Evolutionary conservation across 1,139 yeast species (phyloP).

Genomic region (Blastobotrys aristatus): DNA sequence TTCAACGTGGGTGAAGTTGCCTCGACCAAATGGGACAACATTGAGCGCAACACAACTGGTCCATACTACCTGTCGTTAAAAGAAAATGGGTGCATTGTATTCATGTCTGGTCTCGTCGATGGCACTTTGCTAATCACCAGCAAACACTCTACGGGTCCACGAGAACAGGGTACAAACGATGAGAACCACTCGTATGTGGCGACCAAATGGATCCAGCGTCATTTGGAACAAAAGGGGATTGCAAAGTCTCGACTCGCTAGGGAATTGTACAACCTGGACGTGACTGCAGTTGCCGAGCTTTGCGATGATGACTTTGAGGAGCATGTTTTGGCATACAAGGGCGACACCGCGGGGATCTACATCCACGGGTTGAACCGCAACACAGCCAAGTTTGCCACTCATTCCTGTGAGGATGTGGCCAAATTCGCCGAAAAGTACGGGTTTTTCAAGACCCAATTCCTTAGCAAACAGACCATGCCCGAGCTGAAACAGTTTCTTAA

Average conservation of each 20-base stretch:
- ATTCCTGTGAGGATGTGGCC: constrained; percentile 54
- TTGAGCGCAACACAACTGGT: constrained; percentile 52
- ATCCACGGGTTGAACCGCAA: constrained; percentile 84
- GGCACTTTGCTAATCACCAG: constrained; percentile 79
- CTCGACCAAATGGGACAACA: constrained; percentile 45
- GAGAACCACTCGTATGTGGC: constrained; percentile 78
- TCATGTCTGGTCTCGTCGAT: constrained; percentile 68
- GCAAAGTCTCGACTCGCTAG: constrained; percentile 50
- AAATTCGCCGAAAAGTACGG: constrained; percentile 68
- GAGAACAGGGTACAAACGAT: constrained; percentile 41
- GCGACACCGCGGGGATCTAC: constrained; percentile 71
- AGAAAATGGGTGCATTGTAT: constrained; percentile 90
- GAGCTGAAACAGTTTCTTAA: constrained; percentile 50
- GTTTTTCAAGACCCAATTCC: constrained; percentile 52
- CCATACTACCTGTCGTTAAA: constrained; percentile 80
- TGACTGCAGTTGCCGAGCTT: constrained; percentile 86
- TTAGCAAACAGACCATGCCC: constrained; percentile 38
- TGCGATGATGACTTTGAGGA: constrained; percentile 95
- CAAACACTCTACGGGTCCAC: constrained; percentile 77
- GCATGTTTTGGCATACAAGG: constrained; percentile 74
- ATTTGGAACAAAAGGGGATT: constrained; percentile 42
- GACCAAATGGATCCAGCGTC: constrained; percentile 50
- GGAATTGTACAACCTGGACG: constrained; percentile 45
- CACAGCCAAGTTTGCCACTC: constrained; percentile 56
- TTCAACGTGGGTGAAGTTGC: constrained; percentile 71